phyloP scores from a whole-genome alignment of 345 rosid species.

The Citrus cavaleriei region DNA sequence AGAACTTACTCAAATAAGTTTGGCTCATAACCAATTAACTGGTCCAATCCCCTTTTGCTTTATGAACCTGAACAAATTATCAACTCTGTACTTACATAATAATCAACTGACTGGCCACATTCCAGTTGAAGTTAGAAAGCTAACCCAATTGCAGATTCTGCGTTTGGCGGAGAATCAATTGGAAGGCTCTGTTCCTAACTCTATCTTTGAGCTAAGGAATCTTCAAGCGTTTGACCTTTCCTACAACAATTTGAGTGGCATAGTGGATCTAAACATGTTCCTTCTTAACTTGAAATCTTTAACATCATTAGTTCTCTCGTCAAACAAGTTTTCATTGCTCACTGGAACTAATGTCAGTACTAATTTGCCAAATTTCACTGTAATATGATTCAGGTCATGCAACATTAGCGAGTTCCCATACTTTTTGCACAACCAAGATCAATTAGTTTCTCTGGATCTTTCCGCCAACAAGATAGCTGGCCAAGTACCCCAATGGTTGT shows the following conservation, averaged over 20 bases:
- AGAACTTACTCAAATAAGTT: not conserved
- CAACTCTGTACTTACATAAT: not conserved
- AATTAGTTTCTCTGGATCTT: not conserved
- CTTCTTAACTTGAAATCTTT: not conserved
- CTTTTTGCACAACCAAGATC: not conserved
- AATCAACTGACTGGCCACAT: not conserved
- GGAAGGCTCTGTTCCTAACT: not conserved
- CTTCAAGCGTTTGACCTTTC: not conserved
- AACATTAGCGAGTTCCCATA: not conserved
- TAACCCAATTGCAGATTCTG: not conserved
- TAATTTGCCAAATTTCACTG: not conserved
- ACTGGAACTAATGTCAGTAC: not conserved
- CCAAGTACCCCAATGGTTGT: not conserved
- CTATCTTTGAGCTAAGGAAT: not conserved
- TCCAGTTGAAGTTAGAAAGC: not conserved
- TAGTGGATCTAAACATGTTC: not conserved
- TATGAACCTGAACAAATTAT: not conserved
- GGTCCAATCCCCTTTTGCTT: slow-evolving; percentile 14
- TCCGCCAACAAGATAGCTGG: slow-evolving; percentile 21
- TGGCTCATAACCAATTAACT: slow-evolving; percentile 2
- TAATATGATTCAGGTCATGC: slow-evolving; percentile 5
- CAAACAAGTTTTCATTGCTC: slow-evolving; percentile 5
- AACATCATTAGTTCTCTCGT: not conserved
- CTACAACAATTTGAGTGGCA: slow-evolving; percentile 14
- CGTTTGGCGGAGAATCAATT: not conserved